Base-by-base conservation (phyloP, 441 rosid species). In the Euphorbia corollata region DNA sequence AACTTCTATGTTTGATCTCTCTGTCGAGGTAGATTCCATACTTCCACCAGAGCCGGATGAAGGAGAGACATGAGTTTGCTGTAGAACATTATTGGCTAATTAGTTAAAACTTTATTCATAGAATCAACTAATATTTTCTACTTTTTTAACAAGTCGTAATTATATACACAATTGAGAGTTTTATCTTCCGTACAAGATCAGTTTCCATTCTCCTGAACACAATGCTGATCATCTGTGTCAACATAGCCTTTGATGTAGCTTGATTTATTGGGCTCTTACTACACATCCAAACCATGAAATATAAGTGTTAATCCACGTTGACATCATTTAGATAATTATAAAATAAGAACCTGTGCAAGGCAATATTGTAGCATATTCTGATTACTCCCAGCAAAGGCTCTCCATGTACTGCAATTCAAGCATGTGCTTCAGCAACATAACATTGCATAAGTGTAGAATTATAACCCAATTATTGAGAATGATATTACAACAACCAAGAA, bases 201-300 rank as follows among this genome's bases (percentile, higher is more conserved):
- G 86, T 80, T 79, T 95, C 99, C 99, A 95, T 95, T 81, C 98
- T 92, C 79, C 97, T 82, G 81, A 90, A 87, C 59, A 89, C 84
- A 30, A 95, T 92, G 88, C 89, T 86, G 74, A 95, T 86, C 96
- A 92, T 95, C 81, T 95, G 99, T 41, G 99, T 90, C 85, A 95
- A 76, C 99, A 95, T 95, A 71, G 99, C 99, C 83, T 92, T 95
- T 43, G 99, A 90, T 27, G 99, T 95, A 51, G 96, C 96, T 84
- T 95, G 99, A 79, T 95, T 92, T 77, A 95, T 81, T 23, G 92
- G 97, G 82, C 97, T 95, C 92, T 95, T 95, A 91, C 98, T 95
- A 75, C 83, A 84, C 68, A 79, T 63, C 72, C 75, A 81, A 70
- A 79, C 65, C 53, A 75, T 59, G 71, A 45, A 75, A 66, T 68